Conservation (phyloP, 2,329 filamentous ascomycete species). For the Rasamsonia emersonii region DNA sequence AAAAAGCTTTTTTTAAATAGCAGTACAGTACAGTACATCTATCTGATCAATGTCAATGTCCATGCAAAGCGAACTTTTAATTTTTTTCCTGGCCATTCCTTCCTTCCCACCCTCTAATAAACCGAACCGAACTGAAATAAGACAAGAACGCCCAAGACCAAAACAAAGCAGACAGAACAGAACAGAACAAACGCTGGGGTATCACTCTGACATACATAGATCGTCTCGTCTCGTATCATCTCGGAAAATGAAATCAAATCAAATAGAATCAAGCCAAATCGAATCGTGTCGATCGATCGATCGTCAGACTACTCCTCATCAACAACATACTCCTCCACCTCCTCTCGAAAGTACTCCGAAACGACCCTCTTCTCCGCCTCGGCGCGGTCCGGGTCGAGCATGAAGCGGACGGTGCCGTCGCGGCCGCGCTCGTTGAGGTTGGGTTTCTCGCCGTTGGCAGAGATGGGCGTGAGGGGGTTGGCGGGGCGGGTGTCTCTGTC, state of each 20-base stretch:
- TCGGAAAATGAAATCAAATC: background rate
- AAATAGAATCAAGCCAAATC: background rate
- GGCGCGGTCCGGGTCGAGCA: conserved; percentile 72
- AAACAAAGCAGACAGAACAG: background rate
- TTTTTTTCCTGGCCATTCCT: too few relatives aligned
- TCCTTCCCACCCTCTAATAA: too few relatives aligned
- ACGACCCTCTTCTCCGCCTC: conserved; percentile 61
- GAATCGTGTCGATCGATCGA: too few relatives aligned
- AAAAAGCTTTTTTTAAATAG: background rate
- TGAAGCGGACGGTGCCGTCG: conserved; percentile 78
- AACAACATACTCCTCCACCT: conserved; percentile 59
- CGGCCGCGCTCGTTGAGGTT: conserved; percentile 37
- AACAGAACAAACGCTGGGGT: conserved; percentile 4
- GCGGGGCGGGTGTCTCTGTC: conserved; percentile 10
- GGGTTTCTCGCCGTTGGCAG: conserved; percentile 37
- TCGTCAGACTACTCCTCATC: too few relatives aligned
- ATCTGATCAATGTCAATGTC: too few relatives aligned
- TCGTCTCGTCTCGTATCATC: background rate
- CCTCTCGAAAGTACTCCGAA: conserved; percentile 60
- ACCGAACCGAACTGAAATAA: too few relatives aligned
- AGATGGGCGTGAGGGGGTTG: conserved; percentile 38
- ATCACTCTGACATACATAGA: conserved; percentile 7
- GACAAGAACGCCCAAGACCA: too few relatives aligned
- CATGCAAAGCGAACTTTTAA: too few relatives aligned
- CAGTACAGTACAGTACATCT: too few relatives aligned